These are phyloP conservation scores for Leishmania amazonensis DNA, from an alignment of 208 protist genomes.

Conservation along the genomic window DNA sequence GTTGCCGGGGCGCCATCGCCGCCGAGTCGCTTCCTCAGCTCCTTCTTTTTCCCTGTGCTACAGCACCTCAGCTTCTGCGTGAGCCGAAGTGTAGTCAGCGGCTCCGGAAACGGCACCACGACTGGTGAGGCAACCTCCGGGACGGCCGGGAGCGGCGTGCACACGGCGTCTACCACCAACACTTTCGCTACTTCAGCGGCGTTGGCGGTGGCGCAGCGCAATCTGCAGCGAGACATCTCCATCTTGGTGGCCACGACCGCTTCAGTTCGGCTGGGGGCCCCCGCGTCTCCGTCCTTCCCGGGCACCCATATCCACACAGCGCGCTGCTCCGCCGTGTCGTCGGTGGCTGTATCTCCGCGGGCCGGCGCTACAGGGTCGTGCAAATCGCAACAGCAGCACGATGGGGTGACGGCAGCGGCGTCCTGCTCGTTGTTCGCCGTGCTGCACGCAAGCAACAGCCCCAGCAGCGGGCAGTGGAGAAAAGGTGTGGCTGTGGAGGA, in stretches of 20 bases:
- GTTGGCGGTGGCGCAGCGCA: slow-evolving; percentile 20
- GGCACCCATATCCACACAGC: not conserved
- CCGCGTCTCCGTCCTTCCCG: not conserved
- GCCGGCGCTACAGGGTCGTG: not conserved
- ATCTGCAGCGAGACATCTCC: slow-evolving; percentile 38
- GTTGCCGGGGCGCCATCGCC: not conserved
- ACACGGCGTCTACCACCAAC: not conserved
- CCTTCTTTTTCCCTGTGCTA: slow-evolving; percentile 1
- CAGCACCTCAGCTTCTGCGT: slow-evolving; percentile 18
- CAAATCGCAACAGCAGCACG: not conserved
- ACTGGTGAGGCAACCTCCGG: not conserved
- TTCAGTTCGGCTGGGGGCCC: slow-evolving; percentile 11
- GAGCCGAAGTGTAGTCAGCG: slow-evolving; percentile 14
- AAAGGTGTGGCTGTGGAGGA: not conserved
- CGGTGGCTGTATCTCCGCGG: not conserved
- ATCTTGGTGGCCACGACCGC: slow-evolving; percentile 31
- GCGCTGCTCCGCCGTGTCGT: not conserved
- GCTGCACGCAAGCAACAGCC: not conserved
- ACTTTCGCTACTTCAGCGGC: slow-evolving; percentile 1
- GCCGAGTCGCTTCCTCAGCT: not conserved
- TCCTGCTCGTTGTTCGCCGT: not conserved
- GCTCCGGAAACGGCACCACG: slow-evolving; percentile 6
- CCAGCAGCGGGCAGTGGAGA: not conserved
- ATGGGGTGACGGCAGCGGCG: not conserved
- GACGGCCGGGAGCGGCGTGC: not conserved